phyloP scores from a whole-genome alignment of 805 yeast species.

The Wickerhamiella sergipiensis region DNA sequence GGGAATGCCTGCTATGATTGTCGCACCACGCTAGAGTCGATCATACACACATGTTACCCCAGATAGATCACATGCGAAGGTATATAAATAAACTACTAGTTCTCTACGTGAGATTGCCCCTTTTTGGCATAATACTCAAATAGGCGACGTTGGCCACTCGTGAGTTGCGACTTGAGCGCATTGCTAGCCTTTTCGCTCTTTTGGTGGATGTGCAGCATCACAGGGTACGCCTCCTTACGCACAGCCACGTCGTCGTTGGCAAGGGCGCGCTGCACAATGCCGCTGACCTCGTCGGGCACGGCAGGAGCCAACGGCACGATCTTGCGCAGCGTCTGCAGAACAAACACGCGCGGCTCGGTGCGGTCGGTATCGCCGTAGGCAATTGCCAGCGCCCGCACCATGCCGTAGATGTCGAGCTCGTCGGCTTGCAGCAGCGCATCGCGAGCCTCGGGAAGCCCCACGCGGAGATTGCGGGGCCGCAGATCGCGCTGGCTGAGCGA shows the following conservation, averaged over 20 bases:
- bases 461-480: slow-evolving; percentile 9
- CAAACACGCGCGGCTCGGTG: neutral
- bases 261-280: neutral
- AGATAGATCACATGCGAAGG: no score
- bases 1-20: no score
- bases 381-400: neutral
- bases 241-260: slow-evolving; percentile 15
- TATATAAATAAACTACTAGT: neutral
- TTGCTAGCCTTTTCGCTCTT: slow-evolving; percentile 7
- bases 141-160: slow-evolving; percentile 20
- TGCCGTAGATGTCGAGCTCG: neutral
- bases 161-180: slow-evolving; percentile 10
- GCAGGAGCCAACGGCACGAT: neutral
- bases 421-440: slow-evolving; percentile 9
- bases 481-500: slow-evolving; percentile 5
- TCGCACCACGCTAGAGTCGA: no score
- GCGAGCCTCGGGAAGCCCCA: slow-evolving; percentile 14
- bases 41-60: no score
- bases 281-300: neutral
- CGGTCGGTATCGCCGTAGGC: neutral
- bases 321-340: neutral
- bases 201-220: slow-evolving; percentile 12
- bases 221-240: slow-evolving; percentile 21
- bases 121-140: slow-evolving; percentile 15
- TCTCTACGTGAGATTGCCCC: neutral